These are phyloP conservation scores for Theobroma cacao DNA, from an alignment of 345 rosid species.

Conservation along the genomic window DNA sequence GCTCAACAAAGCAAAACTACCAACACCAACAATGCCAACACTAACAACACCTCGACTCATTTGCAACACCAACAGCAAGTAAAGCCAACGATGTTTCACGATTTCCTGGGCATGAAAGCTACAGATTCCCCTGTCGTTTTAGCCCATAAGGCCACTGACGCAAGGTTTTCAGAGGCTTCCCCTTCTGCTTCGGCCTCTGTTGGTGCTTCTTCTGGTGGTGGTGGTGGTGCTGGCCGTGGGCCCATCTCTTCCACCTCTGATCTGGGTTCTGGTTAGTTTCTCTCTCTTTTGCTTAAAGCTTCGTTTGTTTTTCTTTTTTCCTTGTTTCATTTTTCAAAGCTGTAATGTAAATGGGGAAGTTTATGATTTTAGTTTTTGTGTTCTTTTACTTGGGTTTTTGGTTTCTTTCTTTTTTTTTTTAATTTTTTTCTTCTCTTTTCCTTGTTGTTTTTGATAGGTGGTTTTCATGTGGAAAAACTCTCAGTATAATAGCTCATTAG, in stretches of 20 bases:
- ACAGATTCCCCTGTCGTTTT: slow-evolving; percentile 39
- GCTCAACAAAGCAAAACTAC: slow-evolving; percentile 35
- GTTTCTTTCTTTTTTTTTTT: not conserved
- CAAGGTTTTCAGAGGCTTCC: slow-evolving; percentile 35
- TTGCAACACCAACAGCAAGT: slow-evolving; percentile 34
- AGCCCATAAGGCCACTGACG: slow-evolving; percentile 31
- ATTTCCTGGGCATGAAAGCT: slow-evolving; percentile 74
- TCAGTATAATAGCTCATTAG: not conserved
- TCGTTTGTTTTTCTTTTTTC: not conserved
- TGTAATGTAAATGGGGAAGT: not conserved
- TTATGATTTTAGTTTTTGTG: not conserved
- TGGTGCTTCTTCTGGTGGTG: slow-evolving; percentile 58
- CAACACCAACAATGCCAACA: slow-evolving; percentile 31
- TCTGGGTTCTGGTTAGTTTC: slow-evolving; percentile 63
- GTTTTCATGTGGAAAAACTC: not conserved
- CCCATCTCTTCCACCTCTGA: slow-evolving; percentile 83
- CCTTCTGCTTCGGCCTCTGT: slow-evolving; percentile 47
- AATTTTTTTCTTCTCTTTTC: not conserved
- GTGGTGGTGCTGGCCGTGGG: slow-evolving; percentile 36
- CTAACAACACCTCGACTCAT: slow-evolving; percentile 15
- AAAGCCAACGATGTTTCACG: slow-evolving; percentile 77
- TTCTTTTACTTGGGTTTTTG: not conserved
- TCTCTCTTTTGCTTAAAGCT: not conserved
- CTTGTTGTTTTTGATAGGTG: not conserved
- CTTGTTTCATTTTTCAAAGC: not conserved